A percentile compares a stretch with the other conserved stretches of the same genome.
phyloP scores from a whole-genome alignment of 2,329 filamentous ascomycete species.

The Pyricularia sp. region DNA sequence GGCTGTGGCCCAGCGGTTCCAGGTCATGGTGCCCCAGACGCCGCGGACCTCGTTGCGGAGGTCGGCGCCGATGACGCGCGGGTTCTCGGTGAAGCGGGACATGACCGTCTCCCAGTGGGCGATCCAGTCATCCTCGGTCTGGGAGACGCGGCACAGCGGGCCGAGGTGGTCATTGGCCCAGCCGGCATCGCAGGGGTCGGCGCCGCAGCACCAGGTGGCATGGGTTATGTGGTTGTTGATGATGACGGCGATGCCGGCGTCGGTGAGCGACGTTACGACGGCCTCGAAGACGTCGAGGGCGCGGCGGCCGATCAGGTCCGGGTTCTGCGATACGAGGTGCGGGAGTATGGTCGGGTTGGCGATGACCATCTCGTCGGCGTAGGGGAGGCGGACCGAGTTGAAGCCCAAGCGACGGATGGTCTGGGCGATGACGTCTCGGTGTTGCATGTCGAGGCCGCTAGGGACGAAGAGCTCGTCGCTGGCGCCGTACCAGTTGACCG shows the following conservation, averaged over 20 bases:
- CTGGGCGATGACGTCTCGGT: conserved; percentile 45
- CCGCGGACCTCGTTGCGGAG: conserved; percentile 57
- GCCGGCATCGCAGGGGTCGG: conserved; percentile 51
- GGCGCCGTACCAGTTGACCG: conserved; percentile 59
- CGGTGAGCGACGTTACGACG: conserved; percentile 44
- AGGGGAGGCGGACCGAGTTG: conserved; percentile 57
- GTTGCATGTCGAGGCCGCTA: conserved; percentile 48
- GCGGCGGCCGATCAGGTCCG: conserved; percentile 40
- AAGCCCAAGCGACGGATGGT: conserved; percentile 51
- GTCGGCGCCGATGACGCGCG: conserved; percentile 51
- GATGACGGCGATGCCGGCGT: conserved; percentile 50
- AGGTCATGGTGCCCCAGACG: conserved; percentile 56
- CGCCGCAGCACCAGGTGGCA: conserved; percentile 56
- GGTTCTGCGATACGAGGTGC: conserved; percentile 41
- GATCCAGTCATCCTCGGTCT: conserved; percentile 55
- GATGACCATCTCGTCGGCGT: conserved; percentile 55
- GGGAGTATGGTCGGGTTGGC: conserved; percentile 41
- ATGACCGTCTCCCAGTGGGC: conserved; percentile 54
- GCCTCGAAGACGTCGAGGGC: conserved; percentile 51
- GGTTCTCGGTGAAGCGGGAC: conserved; percentile 42
- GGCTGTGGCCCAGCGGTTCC: conserved; percentile 49
- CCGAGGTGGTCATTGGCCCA: conserved; percentile 55
- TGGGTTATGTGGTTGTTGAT: conserved; percentile 60
- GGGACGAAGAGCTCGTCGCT: conserved; percentile 54
- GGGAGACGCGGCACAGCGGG: conserved; percentile 43